Conservation (phyloP, 2,329 filamentous ascomycete genomes). For the Paraconiothyrium brasiliense region DNA sequence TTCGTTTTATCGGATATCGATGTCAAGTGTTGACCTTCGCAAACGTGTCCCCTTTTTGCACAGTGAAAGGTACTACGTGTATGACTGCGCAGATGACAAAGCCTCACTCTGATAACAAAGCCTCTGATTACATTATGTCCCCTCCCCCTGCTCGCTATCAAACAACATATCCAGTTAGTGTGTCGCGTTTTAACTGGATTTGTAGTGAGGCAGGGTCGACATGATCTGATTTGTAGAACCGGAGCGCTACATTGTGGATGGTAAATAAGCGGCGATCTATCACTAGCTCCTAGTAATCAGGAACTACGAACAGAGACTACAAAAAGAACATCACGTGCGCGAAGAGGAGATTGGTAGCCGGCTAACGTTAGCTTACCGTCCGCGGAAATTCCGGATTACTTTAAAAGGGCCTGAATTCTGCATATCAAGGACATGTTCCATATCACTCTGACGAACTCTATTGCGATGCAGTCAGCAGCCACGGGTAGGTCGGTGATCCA, state of each 20-base stretch:
- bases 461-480: too few relatives aligned
- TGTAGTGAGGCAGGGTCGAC: too few relatives aligned
- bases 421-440: too few relatives aligned
- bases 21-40: background rate
- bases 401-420: too few relatives aligned
- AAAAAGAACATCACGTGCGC: too few relatives aligned
- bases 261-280: background rate
- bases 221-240: background rate
- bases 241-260: background rate
- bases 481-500: too few relatives aligned
- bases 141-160: background rate
- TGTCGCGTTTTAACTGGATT: too few relatives aligned
- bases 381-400: too few relatives aligned
- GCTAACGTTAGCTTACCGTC: too few relatives aligned
- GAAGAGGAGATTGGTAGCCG: too few relatives aligned
- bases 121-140: background rate
- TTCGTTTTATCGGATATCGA: background rate
- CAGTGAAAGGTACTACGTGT: background rate
- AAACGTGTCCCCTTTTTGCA: background rate
- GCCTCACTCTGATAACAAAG: background rate
- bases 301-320: too few relatives aligned
- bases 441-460: too few relatives aligned
- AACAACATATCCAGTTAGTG: background rate
- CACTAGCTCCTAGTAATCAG: background rate
- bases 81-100: slow-evolving; percentile 1